Conservation (phyloP, 257 asterid genomes). For the Solanum pennellii region DNA sequence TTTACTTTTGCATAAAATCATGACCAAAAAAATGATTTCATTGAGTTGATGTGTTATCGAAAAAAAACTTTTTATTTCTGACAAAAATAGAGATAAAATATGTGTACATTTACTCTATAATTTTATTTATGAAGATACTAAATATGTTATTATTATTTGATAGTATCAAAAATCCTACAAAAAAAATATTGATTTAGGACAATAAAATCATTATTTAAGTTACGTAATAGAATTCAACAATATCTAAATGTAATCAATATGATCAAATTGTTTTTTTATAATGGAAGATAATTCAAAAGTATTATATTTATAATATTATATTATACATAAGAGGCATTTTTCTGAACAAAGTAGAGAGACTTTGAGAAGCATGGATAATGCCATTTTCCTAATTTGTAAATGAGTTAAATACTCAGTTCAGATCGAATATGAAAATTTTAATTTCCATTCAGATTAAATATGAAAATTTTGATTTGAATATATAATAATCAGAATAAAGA, state of each 20-base stretch:
- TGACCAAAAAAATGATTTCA: neutral
- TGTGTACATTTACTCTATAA: fast-evolving
- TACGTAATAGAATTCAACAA: neutral
- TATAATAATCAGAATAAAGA: too few relatives aligned
- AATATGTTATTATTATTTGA: too few relatives aligned
- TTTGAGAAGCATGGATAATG: neutral
- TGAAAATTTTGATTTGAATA: too few relatives aligned
- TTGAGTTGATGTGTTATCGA: neutral
- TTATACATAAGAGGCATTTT: neutral
- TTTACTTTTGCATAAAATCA: neutral
- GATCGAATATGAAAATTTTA: too few relatives aligned
- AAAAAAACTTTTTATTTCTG: too few relatives aligned
- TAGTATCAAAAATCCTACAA: too few relatives aligned
- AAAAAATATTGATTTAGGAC: neutral
- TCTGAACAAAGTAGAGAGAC: neutral
- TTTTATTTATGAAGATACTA: neutral
- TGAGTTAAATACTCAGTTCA: neutral
- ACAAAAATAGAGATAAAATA: too few relatives aligned
- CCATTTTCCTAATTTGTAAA: neutral
- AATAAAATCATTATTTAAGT: too few relatives aligned
- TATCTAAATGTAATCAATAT: too few relatives aligned
- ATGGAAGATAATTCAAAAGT: neutral
- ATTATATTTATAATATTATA: too few relatives aligned
- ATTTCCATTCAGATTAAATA: too few relatives aligned
- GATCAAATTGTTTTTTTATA: neutral